Conservation (phyloP, 176 grass and related monocot species). For the Triticum timopheevii region DNA sequence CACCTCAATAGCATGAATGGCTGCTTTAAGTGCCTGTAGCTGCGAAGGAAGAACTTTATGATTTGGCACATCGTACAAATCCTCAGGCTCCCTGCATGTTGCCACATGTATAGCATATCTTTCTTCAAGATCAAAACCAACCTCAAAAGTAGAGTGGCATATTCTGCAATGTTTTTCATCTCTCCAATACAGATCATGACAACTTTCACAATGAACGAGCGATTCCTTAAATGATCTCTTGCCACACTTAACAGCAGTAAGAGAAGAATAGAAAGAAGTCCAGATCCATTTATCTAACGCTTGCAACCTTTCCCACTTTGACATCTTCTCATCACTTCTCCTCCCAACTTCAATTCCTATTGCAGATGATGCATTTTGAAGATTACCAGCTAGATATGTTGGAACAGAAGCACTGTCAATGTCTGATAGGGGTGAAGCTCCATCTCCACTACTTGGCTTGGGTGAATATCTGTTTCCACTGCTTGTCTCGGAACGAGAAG, state of each 20-base stretch:
- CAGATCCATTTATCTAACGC: constrained; percentile 91
- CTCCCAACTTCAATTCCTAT: constrained; percentile 66
- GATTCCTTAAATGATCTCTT: constrained; percentile 79
- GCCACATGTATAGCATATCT: constrained; percentile 81
- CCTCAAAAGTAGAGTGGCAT: constrained; percentile 92
- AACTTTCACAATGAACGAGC: constrained; percentile 71
- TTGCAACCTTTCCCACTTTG: constrained; percentile 71
- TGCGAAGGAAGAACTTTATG: constrained; percentile 81
- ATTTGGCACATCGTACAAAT: constrained; percentile 41
- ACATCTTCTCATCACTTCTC: constrained; percentile 54
- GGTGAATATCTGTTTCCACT: constrained; percentile 55
- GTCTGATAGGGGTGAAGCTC: constrained; percentile 81
- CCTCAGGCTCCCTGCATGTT: constrained; percentile 68
- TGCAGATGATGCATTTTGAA: constrained; percentile 43
- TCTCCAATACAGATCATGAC: constrained; percentile 96
- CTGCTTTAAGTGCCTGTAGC: constrained; percentile 91
- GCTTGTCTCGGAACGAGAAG: constrained; percentile 52
- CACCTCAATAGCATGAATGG: constrained; percentile 93
- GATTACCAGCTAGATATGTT: constrained; percentile 34
- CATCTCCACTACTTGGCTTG: constrained; percentile 57
- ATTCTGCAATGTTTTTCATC: constrained; percentile 97
- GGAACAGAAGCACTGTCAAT: constrained; percentile 58
- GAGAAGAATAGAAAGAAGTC: constrained; percentile 65
- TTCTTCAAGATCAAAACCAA: constrained; percentile 97
- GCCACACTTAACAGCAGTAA: constrained; percentile 62